Base-by-base conservation (phyloP, 768 basidiomycete species). In the Boletus reticuloceps region DNA sequence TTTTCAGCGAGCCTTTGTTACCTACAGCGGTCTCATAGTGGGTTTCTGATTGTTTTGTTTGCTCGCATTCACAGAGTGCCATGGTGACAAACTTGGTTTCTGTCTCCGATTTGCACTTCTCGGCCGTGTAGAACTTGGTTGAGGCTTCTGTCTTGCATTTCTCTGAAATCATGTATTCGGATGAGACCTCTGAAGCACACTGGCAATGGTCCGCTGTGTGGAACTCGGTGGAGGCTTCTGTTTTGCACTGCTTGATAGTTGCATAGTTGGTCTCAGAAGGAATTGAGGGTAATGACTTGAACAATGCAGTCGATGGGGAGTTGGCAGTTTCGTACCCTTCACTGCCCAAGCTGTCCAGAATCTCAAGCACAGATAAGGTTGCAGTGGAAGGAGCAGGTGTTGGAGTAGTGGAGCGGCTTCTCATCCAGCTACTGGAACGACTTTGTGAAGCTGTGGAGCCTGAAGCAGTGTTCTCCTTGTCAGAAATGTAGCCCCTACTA, bases 241-340 rank as follows among this genome's bases (percentile, higher is more conserved):
- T 75, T 65, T 60, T 74, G 58, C 79, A 80, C 32, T 69, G 58
- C 36, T 75, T 73, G n/a, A 71, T 74, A 1, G 79, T 79, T 37
- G 60, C 63, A 50, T 71, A 80, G 45, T 77, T 77, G 0, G 75
- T 78, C 48, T 79, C 76, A 1, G 81, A 84, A 13, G 84, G 84
- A 57, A 85, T 85, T 5, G 79, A 81, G 1, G 83, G 83, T 52
- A 85, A 68, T 6, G 83, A 85, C 53, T 74, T 75, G 67, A 80
- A 83, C 0, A 83, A 85, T 8, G 76, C 72, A 12, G 70, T 74
- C 9, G 80, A 80, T 1, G 80, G 77, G 5, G 79, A 71, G 25
- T 59, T 55, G 5, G 75, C 73, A 3, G 76, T 71, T 29, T 78
- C 71, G 58, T 83, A 87, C 3, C 80, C 81, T 9, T 78, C 79